Conservation (phyloP, 768 basidiomycete species). For the Leccinum aurantiacum region DNA sequence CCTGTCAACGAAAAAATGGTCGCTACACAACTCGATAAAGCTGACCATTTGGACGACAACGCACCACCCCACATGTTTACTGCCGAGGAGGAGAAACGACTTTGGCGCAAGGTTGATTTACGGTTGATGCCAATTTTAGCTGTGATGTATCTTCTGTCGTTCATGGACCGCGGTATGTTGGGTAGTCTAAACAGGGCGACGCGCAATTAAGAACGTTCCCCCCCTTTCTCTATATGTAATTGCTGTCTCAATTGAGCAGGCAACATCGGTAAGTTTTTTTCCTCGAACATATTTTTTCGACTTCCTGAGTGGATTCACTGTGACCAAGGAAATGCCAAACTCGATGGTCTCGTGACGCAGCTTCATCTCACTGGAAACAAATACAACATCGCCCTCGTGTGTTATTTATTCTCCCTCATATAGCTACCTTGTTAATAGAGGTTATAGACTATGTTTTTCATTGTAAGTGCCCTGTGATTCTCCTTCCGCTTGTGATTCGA, state of each 20-base stretch:
- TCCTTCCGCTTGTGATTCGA: neutral
- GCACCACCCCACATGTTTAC: conserved; percentile 9
- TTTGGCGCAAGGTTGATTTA: conserved; percentile 60
- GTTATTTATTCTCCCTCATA: conserved; percentile 5
- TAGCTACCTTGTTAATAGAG: neutral
- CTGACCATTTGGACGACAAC: neutral
- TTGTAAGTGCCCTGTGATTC: conserved; percentile 43
- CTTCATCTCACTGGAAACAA: conserved; percentile 57
- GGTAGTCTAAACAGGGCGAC: neutral
- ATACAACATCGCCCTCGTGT: conserved; percentile 67
- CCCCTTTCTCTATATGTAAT: neutral
- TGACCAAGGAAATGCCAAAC: conserved; percentile 56
- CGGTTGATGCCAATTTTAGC: conserved; percentile 58
- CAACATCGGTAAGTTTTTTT: conserved; percentile 48
- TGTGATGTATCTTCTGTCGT: conserved; percentile 61
- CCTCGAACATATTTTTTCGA: neutral
- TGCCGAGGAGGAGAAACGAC: conserved; percentile 46
- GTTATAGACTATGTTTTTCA: conserved; percentile 65
- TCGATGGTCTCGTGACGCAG: conserved; percentile 60
- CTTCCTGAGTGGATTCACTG: neutral
- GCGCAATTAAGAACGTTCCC: neutral
- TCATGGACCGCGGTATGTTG: conserved; percentile 58
- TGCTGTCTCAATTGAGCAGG: conserved; percentile 33
- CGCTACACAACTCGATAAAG: neutral
- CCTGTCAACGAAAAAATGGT: neutral